Evolutionary conservation across 805 yeast species (phyloP).

Genomic region (Saccharomycopsis sp.): DNA sequence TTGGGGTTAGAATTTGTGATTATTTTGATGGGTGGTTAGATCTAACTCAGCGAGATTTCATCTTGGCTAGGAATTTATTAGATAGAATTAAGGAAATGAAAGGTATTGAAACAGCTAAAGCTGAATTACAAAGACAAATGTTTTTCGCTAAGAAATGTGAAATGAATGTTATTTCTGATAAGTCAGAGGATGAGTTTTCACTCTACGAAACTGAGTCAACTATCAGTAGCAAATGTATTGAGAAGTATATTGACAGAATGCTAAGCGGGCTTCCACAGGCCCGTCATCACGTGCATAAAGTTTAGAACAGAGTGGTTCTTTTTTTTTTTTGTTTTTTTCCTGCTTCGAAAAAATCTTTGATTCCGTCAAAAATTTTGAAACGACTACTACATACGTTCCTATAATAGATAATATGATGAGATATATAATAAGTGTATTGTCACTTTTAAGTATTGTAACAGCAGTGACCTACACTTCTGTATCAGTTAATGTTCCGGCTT

Average conservation of each 20-base stretch:
- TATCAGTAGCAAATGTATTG: not conserved
- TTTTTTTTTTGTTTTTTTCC: not conserved
- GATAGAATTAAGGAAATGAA: slow-evolving; percentile 12
- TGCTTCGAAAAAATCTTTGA: not conserved
- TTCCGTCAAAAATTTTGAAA: not conserved
- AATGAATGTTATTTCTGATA: slow-evolving; percentile 33
- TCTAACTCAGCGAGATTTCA: slow-evolving; percentile 27
- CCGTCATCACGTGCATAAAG: not conserved
- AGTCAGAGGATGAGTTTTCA: not conserved
- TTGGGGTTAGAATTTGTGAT: slow-evolving; percentile 22
- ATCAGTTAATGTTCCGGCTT: slow-evolving; percentile 33
- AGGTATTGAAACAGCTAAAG: slow-evolving; percentile 8
- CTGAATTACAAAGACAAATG: slow-evolving; percentile 52
- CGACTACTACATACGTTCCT: not conserved
- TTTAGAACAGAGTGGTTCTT: not conserved
- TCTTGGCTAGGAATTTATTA: slow-evolving; percentile 25
- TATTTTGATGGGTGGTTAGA: slow-evolving; percentile 22
- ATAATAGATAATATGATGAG: not conserved
- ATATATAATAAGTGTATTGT: not conserved
- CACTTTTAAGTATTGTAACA: slow-evolving; percentile 4
- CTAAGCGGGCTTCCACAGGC: not conserved
- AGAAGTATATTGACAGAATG: not conserved
- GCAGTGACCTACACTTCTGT: slow-evolving; percentile 30
- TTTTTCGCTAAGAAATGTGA: slow-evolving; percentile 53
- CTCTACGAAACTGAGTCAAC: not conserved